Percentiles rank a stretch among this genome's conserved stretches.
Conservation (phyloP, 768 basidiomycete species). For the Rhodosporidiobolus odoratus region DNA sequence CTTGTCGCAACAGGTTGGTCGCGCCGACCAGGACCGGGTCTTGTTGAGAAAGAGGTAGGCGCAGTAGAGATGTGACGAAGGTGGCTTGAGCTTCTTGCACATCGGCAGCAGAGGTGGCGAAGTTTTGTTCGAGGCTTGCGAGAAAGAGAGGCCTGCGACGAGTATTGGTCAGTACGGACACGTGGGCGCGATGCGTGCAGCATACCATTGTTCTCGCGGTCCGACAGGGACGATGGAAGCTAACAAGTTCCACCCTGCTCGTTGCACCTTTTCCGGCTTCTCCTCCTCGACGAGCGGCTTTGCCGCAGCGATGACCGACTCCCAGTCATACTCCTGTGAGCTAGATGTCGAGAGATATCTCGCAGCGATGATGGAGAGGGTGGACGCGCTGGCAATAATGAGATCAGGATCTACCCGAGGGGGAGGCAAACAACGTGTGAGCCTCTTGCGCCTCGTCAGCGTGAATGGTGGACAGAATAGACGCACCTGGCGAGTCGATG, state of each 20-base stretch:
- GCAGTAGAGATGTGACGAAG: slow-evolving; percentile 17
- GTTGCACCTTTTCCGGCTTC: background rate
- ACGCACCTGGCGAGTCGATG: background rate
- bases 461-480: no score
- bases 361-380: background rate
- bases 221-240: background rate
- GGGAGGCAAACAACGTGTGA: no score
- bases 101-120: background rate
- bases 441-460: fast-evolving
- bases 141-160: background rate
- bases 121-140: background rate
- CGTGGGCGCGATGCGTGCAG: no score
- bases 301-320: background rate
- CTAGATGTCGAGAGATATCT: background rate
- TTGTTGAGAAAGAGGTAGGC: background rate
- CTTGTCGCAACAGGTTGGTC: background rate
- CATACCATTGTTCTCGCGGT: background rate
- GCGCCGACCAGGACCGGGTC: background rate
- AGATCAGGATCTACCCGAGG: background rate
- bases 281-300: background rate
- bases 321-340: background rate
- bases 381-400: background rate
- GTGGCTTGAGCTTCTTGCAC: slow-evolving; percentile 1
- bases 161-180: background rate
- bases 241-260: background rate